phyloP scores from a whole-genome alignment of 495 filamentous ascomycete genomes.

The Ramalina peruviana region DNA sequence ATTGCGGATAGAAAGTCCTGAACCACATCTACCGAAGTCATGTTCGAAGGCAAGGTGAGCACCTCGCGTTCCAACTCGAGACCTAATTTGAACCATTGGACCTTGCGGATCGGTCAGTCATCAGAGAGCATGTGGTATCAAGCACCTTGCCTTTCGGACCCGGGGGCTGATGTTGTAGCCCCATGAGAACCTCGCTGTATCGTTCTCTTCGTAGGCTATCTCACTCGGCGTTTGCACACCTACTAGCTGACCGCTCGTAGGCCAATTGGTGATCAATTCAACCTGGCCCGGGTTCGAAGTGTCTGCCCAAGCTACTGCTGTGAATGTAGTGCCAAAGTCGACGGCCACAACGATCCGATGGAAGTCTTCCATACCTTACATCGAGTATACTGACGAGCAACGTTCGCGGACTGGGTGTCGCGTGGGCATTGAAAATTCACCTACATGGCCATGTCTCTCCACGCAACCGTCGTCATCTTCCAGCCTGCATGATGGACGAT shows the following conservation, averaged over 20 bases:
- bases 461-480: too few species aligned
- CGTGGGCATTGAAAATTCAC: too few species aligned
- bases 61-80: slow-evolving; percentile 19
- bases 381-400: too few species aligned
- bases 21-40: slow-evolving; percentile 21
- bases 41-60: slow-evolving; percentile 14
- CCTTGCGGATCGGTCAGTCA: background rate
- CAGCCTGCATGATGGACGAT: too few species aligned
- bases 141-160: too few species aligned
- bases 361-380: too few species aligned
- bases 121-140: background rate
- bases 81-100: slow-evolving; percentile 24
- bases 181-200: too few species aligned
- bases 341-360: slow-evolving; percentile 24
- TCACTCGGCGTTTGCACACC: slow-evolving; percentile 35
- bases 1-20: slow-evolving; percentile 31
- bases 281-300: slow-evolving; percentile 16
- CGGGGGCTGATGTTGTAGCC: too few species aligned
- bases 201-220: slow-evolving; percentile 22
- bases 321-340: slow-evolving; percentile 36
- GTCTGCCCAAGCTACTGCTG: slow-evolving; percentile 16
- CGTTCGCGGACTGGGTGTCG: too few species aligned
- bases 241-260: slow-evolving; percentile 17
- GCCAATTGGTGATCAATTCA: slow-evolving; percentile 27
- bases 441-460: too few species aligned